These are phyloP conservation scores for Mycena filopes DNA, from an alignment of 768 basidiomycete genomes.

Conservation along the genomic window DNA sequence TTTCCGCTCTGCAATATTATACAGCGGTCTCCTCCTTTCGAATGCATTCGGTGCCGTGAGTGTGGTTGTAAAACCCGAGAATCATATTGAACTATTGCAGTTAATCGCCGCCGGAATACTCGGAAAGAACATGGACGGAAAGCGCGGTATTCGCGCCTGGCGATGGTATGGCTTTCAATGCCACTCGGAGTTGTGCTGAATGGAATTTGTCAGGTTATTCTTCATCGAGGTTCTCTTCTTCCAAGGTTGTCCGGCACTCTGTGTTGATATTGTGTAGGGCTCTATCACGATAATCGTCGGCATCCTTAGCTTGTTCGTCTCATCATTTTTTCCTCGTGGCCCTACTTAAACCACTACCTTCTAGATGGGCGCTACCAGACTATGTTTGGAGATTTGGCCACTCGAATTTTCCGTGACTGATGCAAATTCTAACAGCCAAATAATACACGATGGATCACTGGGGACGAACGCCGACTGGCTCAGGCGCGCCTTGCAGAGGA, in stretches of 20 bases:
- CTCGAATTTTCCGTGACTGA: background rate
- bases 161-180: conserved; percentile 53
- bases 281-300: conserved; percentile 71
- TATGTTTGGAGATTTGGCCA: conserved; percentile 58
- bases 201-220: conserved; percentile 61
- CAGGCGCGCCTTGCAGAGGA: conserved; percentile 76
- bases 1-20: conserved; percentile 70
- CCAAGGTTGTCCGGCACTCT: conserved; percentile 1
- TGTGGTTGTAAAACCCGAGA: background rate
- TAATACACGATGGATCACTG: conserved; percentile 70
- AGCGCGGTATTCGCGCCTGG: conserved; percentile 76
- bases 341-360: background rate
- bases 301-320: conserved; percentile 59
- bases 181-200: background rate
- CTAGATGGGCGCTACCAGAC: conserved; percentile 68
- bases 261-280: conserved; percentile 53
- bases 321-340: background rate
- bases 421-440: conserved; percentile 51
- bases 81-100: conserved; percentile 40
- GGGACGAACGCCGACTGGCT: conserved; percentile 63
- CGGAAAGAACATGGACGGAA: conserved; percentile 74
- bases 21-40: conserved; percentile 68
- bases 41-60: conserved; percentile 75
- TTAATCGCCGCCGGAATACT: conserved; percentile 84
- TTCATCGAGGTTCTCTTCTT: conserved; percentile 66